phyloP scores from a whole-genome alignment of 345 rosid species.

The Salix caprea region DNA sequence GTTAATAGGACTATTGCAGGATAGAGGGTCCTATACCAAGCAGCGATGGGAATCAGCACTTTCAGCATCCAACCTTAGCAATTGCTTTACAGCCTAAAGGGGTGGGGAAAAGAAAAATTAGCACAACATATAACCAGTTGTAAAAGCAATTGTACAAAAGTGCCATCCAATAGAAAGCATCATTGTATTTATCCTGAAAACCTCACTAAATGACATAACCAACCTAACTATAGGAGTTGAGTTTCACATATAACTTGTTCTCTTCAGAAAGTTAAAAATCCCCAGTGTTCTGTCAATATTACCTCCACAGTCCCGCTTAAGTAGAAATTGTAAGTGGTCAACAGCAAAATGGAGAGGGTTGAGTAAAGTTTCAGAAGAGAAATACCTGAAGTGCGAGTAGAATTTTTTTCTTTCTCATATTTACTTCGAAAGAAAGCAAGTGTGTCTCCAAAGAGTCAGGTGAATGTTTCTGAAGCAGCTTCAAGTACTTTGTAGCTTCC shows the following conservation, averaged over 20 bases:
- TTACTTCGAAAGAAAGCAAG: conserved; percentile 91
- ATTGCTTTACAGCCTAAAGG: conserved; percentile 78
- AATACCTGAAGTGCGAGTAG: conserved; percentile 91
- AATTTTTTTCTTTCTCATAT: conserved; percentile 86
- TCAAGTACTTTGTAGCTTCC: conserved; percentile 93
- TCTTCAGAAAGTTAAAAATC: not conserved
- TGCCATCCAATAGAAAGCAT: not conserved
- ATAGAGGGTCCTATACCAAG: conserved; percentile 49
- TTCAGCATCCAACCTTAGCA: conserved; percentile 79
- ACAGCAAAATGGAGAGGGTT: not conserved
- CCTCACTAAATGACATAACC: not conserved
- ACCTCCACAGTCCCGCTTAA: not conserved
- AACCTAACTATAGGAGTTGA: not conserved
- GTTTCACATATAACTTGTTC: not conserved
- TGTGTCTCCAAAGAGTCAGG: conserved; percentile 83
- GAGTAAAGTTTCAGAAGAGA: not conserved
- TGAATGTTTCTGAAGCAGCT: conserved; percentile 84
- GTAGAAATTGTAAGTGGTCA: not conserved
- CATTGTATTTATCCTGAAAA: not conserved
- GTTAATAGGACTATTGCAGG: not conserved
- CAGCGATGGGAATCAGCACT: conserved; percentile 84
- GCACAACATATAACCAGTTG: not conserved
- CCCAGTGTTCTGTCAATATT: not conserved
- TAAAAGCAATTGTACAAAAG: not conserved
- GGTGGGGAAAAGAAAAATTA: not conserved